phyloP scores from a whole-genome alignment of 371 early-diverging fungal genomes.

The Conidiobolus incongruus region DNA sequence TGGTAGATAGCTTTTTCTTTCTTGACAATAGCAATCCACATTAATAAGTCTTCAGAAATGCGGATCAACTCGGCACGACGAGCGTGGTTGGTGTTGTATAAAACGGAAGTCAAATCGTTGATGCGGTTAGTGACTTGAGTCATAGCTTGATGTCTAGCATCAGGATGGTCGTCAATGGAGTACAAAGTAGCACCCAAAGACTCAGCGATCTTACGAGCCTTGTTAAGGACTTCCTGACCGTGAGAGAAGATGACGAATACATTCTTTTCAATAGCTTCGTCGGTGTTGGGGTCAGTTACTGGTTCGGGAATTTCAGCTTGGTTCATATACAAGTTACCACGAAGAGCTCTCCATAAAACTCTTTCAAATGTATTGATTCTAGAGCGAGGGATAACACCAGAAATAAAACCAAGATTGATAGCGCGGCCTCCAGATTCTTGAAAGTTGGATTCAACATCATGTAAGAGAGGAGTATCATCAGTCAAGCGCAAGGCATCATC shows the following conservation, averaged over 20 bases:
- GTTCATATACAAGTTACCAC: conserved; percentile 94
- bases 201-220: conserved; percentile 84
- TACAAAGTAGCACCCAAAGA: conserved; percentile 89
- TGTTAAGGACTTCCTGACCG: conserved; percentile 68
- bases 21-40: conserved; percentile 75
- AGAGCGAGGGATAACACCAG: conserved; percentile 71
- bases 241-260: conserved; percentile 95
- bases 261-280: conserved; percentile 70
- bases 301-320: conserved; percentile 83
- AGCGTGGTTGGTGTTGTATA: conserved; percentile 65
- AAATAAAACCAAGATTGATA: conserved; percentile 25
- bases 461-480: conserved; percentile 41
- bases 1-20: conserved; percentile 97
- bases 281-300: conserved; percentile 63
- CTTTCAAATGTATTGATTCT: conserved; percentile 81
- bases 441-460: conserved; percentile 13
- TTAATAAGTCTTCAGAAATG: conserved; percentile 55
- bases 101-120: conserved; percentile 22
- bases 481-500: conserved; percentile 21
- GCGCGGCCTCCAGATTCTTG: background rate
- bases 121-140: conserved; percentile 29
- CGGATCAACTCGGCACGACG: conserved; percentile 59
- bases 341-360: conserved; percentile 88
- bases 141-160: conserved; percentile 62
- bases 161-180: conserved; percentile 54